phyloP scores from a whole-genome alignment of 2,329 filamentous ascomycete species.

The Diaporthe aspalathi region DNA sequence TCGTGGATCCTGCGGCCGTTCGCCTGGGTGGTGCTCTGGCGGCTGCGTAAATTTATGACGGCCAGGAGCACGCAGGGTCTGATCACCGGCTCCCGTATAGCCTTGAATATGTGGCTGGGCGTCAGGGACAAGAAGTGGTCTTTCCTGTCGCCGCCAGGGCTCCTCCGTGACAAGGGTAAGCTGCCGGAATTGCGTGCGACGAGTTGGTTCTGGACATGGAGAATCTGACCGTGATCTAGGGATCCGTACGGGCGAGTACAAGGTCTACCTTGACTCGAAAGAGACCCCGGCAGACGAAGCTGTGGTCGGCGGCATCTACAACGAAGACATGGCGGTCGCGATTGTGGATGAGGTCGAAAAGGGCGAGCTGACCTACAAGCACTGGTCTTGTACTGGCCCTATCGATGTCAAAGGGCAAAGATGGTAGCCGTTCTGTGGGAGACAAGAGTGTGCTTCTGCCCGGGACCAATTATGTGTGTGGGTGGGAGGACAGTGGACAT shows the following conservation, averaged over 20 bases:
- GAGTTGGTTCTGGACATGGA: too few relatives aligned
- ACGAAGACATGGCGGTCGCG: slow-evolving; percentile 3
- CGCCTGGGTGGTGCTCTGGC: not conserved
- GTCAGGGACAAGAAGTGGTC: slow-evolving; percentile 5
- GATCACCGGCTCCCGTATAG: not conserved
- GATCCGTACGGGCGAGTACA: not conserved
- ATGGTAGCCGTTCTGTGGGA: not conserved
- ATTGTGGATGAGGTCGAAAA: slow-evolving; percentile 3
- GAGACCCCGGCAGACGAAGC: not conserved
- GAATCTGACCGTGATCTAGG: not conserved
- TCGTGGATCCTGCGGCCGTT: not conserved
- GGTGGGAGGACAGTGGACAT: not conserved
- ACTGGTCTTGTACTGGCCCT: not conserved
- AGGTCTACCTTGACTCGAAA: not conserved
- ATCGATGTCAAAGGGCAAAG: not conserved
- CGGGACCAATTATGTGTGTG: not conserved
- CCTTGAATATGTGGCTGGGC: slow-evolving; percentile 2
- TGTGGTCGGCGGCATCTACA: not conserved
- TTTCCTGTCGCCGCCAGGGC: not conserved
- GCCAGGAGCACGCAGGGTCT: not conserved
- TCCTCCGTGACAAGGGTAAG: slow-evolving; percentile 1
- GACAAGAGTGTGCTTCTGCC: too few relatives aligned
- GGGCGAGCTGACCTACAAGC: not conserved
- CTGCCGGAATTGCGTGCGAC: not conserved
- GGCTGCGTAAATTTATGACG: not conserved